Base-by-base conservation (phyloP, 2,329 filamentous ascomycete species). In the Diplodia seriata region DNA sequence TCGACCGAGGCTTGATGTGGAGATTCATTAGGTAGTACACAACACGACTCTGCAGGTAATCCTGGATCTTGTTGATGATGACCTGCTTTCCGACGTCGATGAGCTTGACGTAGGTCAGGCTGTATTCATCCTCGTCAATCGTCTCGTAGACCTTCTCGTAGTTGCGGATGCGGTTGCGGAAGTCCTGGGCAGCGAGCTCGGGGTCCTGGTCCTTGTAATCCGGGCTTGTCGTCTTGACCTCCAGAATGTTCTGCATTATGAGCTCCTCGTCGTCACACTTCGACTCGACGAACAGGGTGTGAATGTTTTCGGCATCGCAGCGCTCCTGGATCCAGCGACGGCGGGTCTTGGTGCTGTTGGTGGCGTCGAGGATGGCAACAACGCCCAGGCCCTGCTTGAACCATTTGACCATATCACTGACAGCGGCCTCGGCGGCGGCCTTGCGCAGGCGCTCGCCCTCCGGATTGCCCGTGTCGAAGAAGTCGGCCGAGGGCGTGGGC, bases 21-120 rank as follows among this genome's bases (percentile, higher is more conserved):
- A 99, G 85, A 78, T 98, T 99, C 90, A 98, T 97, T 68, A 98
- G 88, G 78, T 97, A 99, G 81, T 99, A 99, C 55, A 99, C 94
- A 54, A 99, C 90, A 68, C 95, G 90, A 78, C 93, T 97, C 78
- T 97, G 95, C 33, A 99, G 85, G 76, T 99, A 99, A 80, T 99
- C 95, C 77, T 93, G 90, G 75, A 99, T 97, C 76, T 91, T 90
- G 82, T 98, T 99, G 86, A 99, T 98, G 76, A 98, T 95, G 76
- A 98, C 94, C 76, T 97, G 93, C 73, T 92, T 92, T 69, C 95
- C 94, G 14, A 98, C 93, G 76, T 99, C 90, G 85, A 98, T 96
- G 76, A 99, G 91, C 82, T 99, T 98, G 77, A 98, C 90, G 77
- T 97, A 99, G 47, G 95, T 97, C 74, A 95, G 88, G 73, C 94